Percentiles rank a stretch among this genome's conserved stretches.
Evolutionary conservation across 768 basidiomycete genomes (phyloP).

Genomic region (Kwoniella sp.): DNA sequence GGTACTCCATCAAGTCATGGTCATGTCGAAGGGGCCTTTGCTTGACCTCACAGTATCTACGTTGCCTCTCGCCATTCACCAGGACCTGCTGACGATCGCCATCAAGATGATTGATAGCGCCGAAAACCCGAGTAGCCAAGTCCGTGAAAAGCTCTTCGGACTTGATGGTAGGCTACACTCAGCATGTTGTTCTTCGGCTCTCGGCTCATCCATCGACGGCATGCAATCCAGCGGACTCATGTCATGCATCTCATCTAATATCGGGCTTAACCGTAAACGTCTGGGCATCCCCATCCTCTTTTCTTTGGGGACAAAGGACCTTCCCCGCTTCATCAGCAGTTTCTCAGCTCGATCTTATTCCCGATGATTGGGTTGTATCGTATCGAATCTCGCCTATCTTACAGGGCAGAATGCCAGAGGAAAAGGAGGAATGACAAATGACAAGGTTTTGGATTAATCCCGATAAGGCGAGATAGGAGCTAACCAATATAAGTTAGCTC

Average conservation of each 20-base stretch:
- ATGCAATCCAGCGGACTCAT: background rate
- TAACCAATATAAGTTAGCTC: background rate
- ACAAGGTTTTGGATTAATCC: background rate
- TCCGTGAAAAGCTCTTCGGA: too few relatives aligned
- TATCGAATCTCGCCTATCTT: background rate
- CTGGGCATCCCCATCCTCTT: background rate
- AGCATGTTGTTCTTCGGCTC: too few relatives aligned
- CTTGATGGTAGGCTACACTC: too few relatives aligned
- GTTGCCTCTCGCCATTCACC: too few relatives aligned
- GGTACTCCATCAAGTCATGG: too few relatives aligned
- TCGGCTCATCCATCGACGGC: background rate
- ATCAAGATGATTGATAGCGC: too few relatives aligned
- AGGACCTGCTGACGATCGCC: too few relatives aligned
- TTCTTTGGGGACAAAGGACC: background rate
- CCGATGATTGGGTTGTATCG: background rate
- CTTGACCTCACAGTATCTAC: too few relatives aligned
- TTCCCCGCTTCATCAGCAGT: background rate
- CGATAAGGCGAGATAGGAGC: conserved; percentile 1
- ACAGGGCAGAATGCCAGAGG: background rate
- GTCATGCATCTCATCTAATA: background rate
- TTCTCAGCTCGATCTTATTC: background rate
- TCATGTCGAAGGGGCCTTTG: too few relatives aligned
- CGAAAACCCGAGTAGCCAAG: too few relatives aligned
- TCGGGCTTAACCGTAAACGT: background rate
- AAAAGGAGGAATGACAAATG: background rate